Base-by-base conservation (phyloP, 371 early-diverging fungal genomes). In the Mortierella sp. region DNA sequence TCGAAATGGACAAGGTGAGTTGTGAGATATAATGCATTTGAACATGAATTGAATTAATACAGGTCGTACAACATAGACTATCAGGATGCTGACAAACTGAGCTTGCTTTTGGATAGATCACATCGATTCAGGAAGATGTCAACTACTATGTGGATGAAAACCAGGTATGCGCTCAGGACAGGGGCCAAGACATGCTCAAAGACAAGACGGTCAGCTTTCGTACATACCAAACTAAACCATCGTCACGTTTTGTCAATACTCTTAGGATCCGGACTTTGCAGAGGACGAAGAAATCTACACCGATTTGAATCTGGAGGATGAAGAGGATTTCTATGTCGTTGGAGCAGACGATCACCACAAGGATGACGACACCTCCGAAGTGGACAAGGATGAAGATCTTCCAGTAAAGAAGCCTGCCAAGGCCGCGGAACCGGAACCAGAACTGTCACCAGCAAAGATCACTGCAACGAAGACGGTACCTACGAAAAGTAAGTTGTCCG, bases 241-340 rank as follows among this genome's bases (percentile, higher is more conserved):
- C 9, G 7, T 16, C 68, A 10, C 4, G 42, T 16, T 24, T 68
- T 11, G 3, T 58, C 13, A 28, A 58, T 3, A 24, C 44, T 8
- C 11, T 26, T 77, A 79, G 80, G 97, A 97, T 11, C 94, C 94
- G 13, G 96, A 96, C 81, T 98, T 97, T 89, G 94, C 93, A 50
- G 98, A 98, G 83, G 96, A 98, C 78, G 98, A 97, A 78, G 92
- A 89, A 55, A 92, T 99, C 21, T 99, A 99, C 88, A 97, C 98
- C 76, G 97, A 97, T n/a, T 87, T 99, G 78, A 94, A 96, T 84
- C 89, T 99, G 73, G 96, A 96, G 76, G 97, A 97, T 70, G 97
- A 95, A 72, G 96, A 97, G 48, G 96, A 95, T 77, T 88, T 94
- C 19, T 95, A 91, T 90, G 91, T 90, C 38, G 90, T 95, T 45